Evolutionary conservation across 352 stramenopile genomes (phyloP).

Genomic region (Globisporangium nunn): DNA sequence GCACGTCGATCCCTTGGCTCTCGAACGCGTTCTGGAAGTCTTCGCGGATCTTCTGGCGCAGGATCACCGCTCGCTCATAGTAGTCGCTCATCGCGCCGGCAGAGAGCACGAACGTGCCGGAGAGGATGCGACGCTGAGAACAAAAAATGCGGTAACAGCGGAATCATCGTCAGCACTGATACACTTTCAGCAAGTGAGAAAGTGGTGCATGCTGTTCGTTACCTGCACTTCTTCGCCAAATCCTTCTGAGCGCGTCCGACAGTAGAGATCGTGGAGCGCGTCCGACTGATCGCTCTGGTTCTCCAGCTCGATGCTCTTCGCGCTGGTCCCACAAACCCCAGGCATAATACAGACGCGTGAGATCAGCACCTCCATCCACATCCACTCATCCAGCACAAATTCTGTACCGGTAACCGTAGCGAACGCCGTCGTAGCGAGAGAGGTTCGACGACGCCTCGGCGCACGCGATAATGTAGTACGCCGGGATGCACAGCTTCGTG

Average conservation of each 20-base stretch:
- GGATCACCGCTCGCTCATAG: conserved; percentile 82
- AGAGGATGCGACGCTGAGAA: conserved; percentile 78
- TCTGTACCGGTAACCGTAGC: conserved; percentile 75
- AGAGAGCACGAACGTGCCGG: conserved; percentile 88
- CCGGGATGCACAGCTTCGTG: conserved; percentile 86
- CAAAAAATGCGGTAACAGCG: background rate
- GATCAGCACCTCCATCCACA: background rate
- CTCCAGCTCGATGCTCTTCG: conserved; percentile 41
- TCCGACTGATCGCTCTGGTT: conserved; percentile 63
- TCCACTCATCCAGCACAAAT: background rate
- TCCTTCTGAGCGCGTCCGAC: conserved; percentile 77
- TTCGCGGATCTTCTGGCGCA: conserved; percentile 70
- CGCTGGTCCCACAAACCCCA: conserved; percentile 16
- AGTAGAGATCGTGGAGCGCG: conserved; percentile 82
- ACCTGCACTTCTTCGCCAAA: conserved; percentile 91
- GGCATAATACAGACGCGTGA: background rate
- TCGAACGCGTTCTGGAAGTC: conserved; percentile 62
- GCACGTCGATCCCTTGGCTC: conserved; percentile 63
- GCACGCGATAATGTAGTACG: conserved; percentile 98
- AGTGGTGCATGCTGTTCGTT: background rate
- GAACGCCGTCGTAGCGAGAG: conserved; percentile 95
- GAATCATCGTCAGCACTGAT: background rate
- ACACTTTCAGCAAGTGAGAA: background rate
- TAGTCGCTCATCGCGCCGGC: conserved; percentile 84
- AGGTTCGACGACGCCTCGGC: conserved; percentile 98